Evolutionary conservation across 2,329 filamentous ascomycete species (phyloP).

Genomic region (Exophiala sideris): DNA sequence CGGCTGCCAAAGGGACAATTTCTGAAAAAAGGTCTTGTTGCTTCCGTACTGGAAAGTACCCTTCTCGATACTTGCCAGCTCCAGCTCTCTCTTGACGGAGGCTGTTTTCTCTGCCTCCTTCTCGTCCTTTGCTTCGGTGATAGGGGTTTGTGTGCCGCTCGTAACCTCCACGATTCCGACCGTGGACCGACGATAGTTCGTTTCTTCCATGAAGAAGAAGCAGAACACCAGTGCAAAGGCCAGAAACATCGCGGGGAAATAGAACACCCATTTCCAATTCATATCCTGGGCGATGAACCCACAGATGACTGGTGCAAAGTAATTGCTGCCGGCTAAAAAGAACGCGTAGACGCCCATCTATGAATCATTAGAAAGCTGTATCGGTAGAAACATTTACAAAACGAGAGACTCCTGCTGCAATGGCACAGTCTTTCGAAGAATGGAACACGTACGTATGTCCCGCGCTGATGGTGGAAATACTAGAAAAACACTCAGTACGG

Average conservation of each 20-base stretch:
- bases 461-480: conserved; percentile 32
- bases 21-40: conserved; percentile 21
- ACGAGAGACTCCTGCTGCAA: too few species aligned
- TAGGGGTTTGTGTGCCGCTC: conserved; percentile 12
- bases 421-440: too few species aligned
- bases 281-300: conserved; percentile 27
- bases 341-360: conserved; percentile 24
- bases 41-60: conserved; percentile 1
- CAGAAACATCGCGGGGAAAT: conserved; percentile 16
- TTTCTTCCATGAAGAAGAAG: conserved; percentile 27
- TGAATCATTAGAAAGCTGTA: too few species aligned
- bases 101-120: conserved; percentile 1
- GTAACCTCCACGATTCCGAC: conserved; percentile 10
- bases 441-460: conserved; percentile 7
- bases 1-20: conserved; percentile 17
- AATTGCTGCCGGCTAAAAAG: conserved; percentile 24
- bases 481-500: conserved; percentile 15
- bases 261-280: conserved; percentile 29
- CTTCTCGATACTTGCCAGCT: conserved; percentile 4
- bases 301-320: conserved; percentile 37
- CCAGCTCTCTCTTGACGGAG: neutral
- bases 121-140: neutral
- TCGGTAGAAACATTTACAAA: too few species aligned
- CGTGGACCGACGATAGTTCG: conserved; percentile 16
- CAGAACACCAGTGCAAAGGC: conserved; percentile 15